Conservation (phyloP, 2,329 filamentous ascomycete species). For the Pleurostoma richardsiae region DNA sequence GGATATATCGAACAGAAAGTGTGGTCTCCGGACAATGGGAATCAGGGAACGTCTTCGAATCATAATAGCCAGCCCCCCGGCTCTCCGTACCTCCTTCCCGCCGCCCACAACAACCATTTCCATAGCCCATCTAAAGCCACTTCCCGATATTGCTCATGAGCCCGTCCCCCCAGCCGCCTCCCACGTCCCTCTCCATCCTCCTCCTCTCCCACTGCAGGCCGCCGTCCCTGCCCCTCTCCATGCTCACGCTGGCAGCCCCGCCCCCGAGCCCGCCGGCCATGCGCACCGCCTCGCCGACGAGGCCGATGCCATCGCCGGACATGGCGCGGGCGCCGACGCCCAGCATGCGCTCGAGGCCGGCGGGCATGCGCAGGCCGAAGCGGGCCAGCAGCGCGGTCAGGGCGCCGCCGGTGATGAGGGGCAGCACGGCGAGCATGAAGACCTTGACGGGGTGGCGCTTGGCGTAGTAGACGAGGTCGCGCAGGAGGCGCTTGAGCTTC, state of each 20-base stretch:
- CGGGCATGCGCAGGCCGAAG: constrained; percentile 75
- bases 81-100: too few relatives aligned
- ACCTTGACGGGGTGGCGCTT: constrained; percentile 82
- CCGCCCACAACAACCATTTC: too few relatives aligned
- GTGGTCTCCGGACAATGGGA: too few relatives aligned
- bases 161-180: constrained; percentile 14
- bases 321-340: constrained; percentile 46
- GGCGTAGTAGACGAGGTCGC: constrained; percentile 76
- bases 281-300: constrained; percentile 50
- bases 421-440: constrained; percentile 81
- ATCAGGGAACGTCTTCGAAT: too few relatives aligned
- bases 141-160: too few relatives aligned
- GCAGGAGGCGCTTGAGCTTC: constrained; percentile 73
- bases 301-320: constrained; percentile 39
- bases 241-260: constrained; percentile 13
- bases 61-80: too few relatives aligned
- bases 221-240: constrained; percentile 27
- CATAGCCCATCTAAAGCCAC: too few relatives aligned
- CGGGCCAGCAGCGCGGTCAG: constrained; percentile 71
- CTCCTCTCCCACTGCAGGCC: constrained; percentile 32
- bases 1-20: too few relatives aligned
- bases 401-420: constrained; percentile 78
- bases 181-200: constrained; percentile 25
- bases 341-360: constrained; percentile 53
- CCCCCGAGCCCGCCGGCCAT: constrained; percentile 37